A percentile compares a stretch with the other conserved stretches of the same genome.
Conservation (phyloP, 257 asterid species). For the Solanum stenotomum region DNA sequence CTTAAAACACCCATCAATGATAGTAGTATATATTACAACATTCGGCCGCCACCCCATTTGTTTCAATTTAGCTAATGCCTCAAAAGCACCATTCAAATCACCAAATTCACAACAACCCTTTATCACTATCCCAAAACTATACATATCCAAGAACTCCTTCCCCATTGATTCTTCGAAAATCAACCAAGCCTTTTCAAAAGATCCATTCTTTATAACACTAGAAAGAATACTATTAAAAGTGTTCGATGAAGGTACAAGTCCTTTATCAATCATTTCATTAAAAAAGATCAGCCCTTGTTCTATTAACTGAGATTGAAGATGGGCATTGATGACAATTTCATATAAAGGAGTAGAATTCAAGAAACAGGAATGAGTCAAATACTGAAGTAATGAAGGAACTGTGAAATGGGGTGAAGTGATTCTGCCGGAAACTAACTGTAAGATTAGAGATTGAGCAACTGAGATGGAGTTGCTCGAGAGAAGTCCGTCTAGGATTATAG, state of each 20-base stretch:
- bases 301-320: slow-evolving; percentile 26
- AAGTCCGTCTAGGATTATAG: slow-evolving; percentile 39
- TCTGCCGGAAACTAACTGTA: slow-evolving; percentile 42
- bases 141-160: slow-evolving; percentile 28
- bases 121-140: slow-evolving; percentile 67
- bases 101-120: slow-evolving; percentile 62
- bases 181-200: slow-evolving; percentile 32
- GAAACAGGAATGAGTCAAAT: slow-evolving; percentile 17
- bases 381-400: slow-evolving; percentile 31
- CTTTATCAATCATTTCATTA: slow-evolving; percentile 38
- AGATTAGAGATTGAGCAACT: slow-evolving; percentile 41
- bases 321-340: slow-evolving; percentile 45
- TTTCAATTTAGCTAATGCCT: slow-evolving; percentile 25
- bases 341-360: slow-evolving; percentile 25
- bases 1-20: slow-evolving; percentile 65
- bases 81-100: slow-evolving; percentile 41
- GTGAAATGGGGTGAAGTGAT: slow-evolving; percentile 41
- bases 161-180: slow-evolving; percentile 33
- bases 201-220: slow-evolving; percentile 18
- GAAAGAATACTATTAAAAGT: slow-evolving; percentile 39
- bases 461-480: slow-evolving; percentile 29
- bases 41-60: slow-evolving; percentile 41
- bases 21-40: slow-evolving; percentile 58
- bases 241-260: slow-evolving; percentile 34
- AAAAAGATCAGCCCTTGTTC: slow-evolving; percentile 29